These are phyloP conservation scores for Chrysanthemum lavandulifolium DNA, from an alignment of 129 eudicot genomes.

Conservation along the genomic window DNA sequence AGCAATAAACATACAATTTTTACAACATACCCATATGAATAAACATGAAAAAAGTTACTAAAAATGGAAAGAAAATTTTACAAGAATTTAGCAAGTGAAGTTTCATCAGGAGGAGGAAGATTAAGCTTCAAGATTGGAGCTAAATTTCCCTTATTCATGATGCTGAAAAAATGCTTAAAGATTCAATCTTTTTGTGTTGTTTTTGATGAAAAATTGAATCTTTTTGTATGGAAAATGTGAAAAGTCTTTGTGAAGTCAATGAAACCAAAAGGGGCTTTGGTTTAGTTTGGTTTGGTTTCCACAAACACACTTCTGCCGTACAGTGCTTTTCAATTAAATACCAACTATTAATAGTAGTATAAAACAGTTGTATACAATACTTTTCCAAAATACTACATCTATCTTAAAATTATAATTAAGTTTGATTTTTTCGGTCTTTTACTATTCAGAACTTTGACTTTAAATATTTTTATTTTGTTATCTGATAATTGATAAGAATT, in stretches of 20 bases:
- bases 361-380: background rate
- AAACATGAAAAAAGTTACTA: background rate
- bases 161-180: slow-evolving; percentile 13
- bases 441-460: too few relatives aligned
- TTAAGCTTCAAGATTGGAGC: slow-evolving; percentile 73
- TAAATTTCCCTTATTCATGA: slow-evolving; percentile 70
- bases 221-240: slow-evolving; percentile 18
- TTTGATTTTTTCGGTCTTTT: too few relatives aligned
- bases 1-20: slow-evolving; percentile 13
- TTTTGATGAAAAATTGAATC: background rate
- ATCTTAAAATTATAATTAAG: too few relatives aligned
- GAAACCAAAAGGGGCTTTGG: slow-evolving; percentile 7
- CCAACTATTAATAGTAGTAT: background rate
- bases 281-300: slow-evolving; percentile 6
- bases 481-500: too few relatives aligned
- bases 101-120: slow-evolving; percentile 82
- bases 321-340: slow-evolving; percentile 15
- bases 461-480: too few relatives aligned
- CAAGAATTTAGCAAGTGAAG: slow-evolving; percentile 75
- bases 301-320: slow-evolving; percentile 20
- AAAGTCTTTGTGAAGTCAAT: slow-evolving; percentile 42
- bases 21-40: background rate
- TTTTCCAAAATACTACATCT: background rate
- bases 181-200: slow-evolving; percentile 15
- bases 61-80: slow-evolving; percentile 26